These are phyloP conservation scores for Lentinula raphanica DNA, from an alignment of 768 basidiomycete genomes.

Conservation along the genomic window DNA sequence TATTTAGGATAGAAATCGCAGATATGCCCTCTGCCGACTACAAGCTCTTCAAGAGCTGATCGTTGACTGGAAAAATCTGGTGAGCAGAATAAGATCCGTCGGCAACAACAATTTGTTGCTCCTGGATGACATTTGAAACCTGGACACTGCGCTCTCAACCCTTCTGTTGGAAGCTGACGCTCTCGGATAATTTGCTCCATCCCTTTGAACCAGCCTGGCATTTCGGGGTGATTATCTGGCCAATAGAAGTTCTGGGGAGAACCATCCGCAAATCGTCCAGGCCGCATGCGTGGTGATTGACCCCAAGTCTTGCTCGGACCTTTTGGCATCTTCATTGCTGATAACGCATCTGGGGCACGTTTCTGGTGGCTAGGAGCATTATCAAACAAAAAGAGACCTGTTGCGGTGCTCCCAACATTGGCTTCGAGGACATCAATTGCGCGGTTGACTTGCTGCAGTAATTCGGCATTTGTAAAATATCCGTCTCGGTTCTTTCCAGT, in stretches of 20 bases:
- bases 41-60: background rate
- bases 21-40: background rate
- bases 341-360: conserved; percentile 21
- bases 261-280: conserved; percentile 17
- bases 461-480: conserved; percentile 13
- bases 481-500: conserved; percentile 16
- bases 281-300: conserved; percentile 15
- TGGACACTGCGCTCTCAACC: conserved; percentile 19
- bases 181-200: conserved; percentile 25
- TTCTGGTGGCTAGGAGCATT: conserved; percentile 20
- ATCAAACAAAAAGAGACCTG: conserved; percentile 2
- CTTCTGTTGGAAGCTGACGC: conserved; percentile 12
- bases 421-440: conserved; percentile 16
- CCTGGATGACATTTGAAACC: conserved; percentile 13
- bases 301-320: conserved; percentile 9
- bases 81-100: background rate
- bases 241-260: conserved; percentile 27
- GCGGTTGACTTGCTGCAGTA: conserved; percentile 11
- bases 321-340: conserved; percentile 24
- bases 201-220: conserved; percentile 31
- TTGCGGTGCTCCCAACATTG: background rate
- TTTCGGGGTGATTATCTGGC: conserved; percentile 21
- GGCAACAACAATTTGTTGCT: conserved; percentile 2
- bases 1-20: conserved; percentile 8
- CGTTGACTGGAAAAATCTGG: conserved; percentile 1